Evolutionary conservation across 768 basidiomycete species (phyloP).

Genomic region (Podaxis sp.): DNA sequence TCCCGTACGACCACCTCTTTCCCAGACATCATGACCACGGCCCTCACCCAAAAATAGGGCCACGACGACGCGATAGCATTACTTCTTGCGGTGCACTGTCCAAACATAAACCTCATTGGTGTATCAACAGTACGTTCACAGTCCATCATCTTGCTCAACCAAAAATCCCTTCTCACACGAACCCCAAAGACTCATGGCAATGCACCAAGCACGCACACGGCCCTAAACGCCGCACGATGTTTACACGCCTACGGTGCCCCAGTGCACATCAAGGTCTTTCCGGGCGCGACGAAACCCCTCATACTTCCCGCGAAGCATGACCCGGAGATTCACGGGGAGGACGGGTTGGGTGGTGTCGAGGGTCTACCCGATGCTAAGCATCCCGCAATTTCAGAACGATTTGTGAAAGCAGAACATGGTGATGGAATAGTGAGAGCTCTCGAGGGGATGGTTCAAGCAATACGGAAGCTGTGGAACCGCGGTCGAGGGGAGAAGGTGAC

Average conservation of each 20-base stretch:
- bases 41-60: conserved; percentile 42
- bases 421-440: conserved; percentile 44
- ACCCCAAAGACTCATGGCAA: conserved; percentile 74
- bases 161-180: not conserved
- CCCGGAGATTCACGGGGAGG: conserved; percentile 76
- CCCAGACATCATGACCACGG: not conserved
- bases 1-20: conserved; percentile 40
- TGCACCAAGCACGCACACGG: conserved; percentile 54
- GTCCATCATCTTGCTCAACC: not conserved
- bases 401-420: conserved; percentile 41
- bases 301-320: conserved; percentile 58
- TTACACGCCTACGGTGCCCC: conserved; percentile 71
- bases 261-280: conserved; percentile 52
- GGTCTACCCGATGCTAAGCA: conserved; percentile 55
- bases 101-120: conserved; percentile 67
- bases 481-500: conserved; percentile 59
- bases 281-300: conserved; percentile 69
- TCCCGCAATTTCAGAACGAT: conserved; percentile 43
- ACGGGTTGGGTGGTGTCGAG: conserved; percentile 82
- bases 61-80: conserved; percentile 90
- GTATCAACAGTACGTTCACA: conserved; percentile 67
- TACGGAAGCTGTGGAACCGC: conserved; percentile 51
- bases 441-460: conserved; percentile 59
- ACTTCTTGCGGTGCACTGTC: conserved; percentile 65
- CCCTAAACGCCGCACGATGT: conserved; percentile 72